A percentile compares a stretch with the other conserved stretches of the same genome.
These are phyloP conservation scores for Aspergillus hiratsukae DNA, from an alignment of 2,329 filamentous ascomycete species.

Conservation along the genomic window DNA sequence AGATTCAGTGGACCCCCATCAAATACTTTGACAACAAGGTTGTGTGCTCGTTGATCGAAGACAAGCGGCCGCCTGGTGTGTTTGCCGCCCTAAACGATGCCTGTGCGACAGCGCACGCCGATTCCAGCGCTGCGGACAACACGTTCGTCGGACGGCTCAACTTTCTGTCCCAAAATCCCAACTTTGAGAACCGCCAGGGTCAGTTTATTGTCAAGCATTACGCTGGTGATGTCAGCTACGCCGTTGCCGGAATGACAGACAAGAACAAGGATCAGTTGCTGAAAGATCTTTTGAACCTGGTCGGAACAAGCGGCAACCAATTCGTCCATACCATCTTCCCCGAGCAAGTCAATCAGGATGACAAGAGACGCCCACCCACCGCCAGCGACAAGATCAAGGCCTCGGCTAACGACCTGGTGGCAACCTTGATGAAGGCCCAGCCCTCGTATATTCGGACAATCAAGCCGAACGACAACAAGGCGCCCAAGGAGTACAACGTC, in stretches of 20 bases:
- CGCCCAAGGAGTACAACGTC: conserved; percentile 83
- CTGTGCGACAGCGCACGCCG: conserved; percentile 95
- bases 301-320: conserved; percentile 74
- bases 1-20: conserved; percentile 98
- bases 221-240: conserved; percentile 92
- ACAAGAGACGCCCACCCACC: conserved; percentile 87
- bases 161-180: conserved; percentile 78
- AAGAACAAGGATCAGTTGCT: conserved; percentile 98
- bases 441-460: conserved; percentile 98
- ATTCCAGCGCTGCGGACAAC: conserved; percentile 87
- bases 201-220: conserved; percentile 99
- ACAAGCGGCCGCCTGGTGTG: conserved; percentile 80
- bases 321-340: conserved; percentile 91
- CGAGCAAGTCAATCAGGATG: conserved; percentile 89
- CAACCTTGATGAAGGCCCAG: conserved; percentile 93
- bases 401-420: conserved; percentile 90
- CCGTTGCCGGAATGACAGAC: conserved; percentile 93
- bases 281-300: conserved; percentile 86
- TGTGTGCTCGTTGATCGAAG: conserved; percentile 94
- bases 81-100: conserved; percentile 97
- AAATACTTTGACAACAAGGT: conserved; percentile 99
- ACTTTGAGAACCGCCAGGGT: conserved; percentile 86
- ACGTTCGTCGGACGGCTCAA: conserved; percentile 94
- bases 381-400: conserved; percentile 93
- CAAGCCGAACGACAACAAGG: conserved; percentile 99